Evolutionary conservation across 345 rosid species (phyloP), one percentile per base, ranked within the genome.

Genomic region (Linum usitatissimum): DNA sequence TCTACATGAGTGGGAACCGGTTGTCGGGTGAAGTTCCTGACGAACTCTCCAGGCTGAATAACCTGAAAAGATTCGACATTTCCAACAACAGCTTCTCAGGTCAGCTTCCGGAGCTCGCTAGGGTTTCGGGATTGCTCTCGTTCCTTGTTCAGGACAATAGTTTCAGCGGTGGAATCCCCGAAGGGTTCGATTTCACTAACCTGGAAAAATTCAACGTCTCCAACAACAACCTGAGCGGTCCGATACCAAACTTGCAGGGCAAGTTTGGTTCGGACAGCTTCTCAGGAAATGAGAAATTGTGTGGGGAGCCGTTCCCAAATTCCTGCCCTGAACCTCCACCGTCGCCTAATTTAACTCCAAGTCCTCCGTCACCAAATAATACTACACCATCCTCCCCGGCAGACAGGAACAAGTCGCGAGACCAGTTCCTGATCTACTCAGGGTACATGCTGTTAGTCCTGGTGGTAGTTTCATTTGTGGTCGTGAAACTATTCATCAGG

Each of bases 161-260:
- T 57, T 75, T 83, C 0, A 63, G 58, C 17, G 84, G 86, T 60
- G 38, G 31, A 30, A 69, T 81, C 8, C 88, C 51, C 10, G 8
- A 82, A 5, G 71, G 64, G 17, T 70, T 85, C 9, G 74, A 81
- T 62, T 85, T 83, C 69, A 53, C 75, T 64, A 76, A 76, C 55
- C 78, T 85, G 30, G 2, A 39, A 40, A 59, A 62, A 2, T 81
- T 83, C 66, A 85, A 81, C 68, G 86, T 83, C 65, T 78, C 88
- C 18, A 75, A 83, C 80, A 85, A 85, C 75, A 64, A 76, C 53
- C 70, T 85, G 69, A 61, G 63, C 2, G 91, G 91, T 56, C 78
- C 78, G 10, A 51, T 81, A 63, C 86, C 86, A 65, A 83, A 77
- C 59, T 77, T 66, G 36, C 64, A 72, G 40, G 72, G 68, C 45